These are phyloP conservation scores for Chrysoporthe austroafricana DNA, from an alignment of 2,329 filamentous ascomycete genomes.

Conservation along the genomic window DNA sequence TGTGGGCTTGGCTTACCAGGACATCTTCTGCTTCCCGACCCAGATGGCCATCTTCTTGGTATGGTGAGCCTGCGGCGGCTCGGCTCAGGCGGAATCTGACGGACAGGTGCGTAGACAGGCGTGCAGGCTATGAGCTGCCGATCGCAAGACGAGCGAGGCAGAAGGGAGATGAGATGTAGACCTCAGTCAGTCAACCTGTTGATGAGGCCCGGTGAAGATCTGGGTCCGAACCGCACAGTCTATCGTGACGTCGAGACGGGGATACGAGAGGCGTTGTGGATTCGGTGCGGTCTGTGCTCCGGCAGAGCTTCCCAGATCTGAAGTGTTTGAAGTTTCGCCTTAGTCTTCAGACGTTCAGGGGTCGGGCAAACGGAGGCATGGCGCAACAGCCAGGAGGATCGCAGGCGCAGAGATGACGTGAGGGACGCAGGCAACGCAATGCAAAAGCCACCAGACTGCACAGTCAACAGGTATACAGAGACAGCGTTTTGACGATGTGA, in stretches of 20 bases:
- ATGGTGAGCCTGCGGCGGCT: conserved; percentile 20
- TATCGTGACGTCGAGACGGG: neutral
- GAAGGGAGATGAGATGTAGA: neutral
- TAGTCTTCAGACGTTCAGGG: conserved; percentile 11
- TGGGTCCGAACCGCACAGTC: neutral
- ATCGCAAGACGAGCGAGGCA: too few species aligned
- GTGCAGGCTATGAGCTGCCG: neutral
- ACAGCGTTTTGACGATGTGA: neutral
- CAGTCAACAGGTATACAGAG: neutral
- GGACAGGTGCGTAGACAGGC: neutral
- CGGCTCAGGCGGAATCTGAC: conserved; percentile 14
- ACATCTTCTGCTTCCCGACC: conserved; percentile 30
- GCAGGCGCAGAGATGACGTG: neutral
- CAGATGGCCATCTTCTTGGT: conserved; percentile 27
- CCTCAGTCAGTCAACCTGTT: neutral
- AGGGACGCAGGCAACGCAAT: neutral
- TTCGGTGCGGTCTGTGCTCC: conserved; percentile 9
- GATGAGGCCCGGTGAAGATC: neutral
- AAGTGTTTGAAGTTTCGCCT: conserved; percentile 26
- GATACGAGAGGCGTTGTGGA: neutral
- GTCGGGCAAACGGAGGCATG: neutral
- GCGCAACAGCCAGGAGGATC: neutral
- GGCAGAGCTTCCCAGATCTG: conserved; percentile 8
- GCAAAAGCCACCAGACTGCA: too few species aligned
- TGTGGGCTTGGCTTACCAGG: conserved; percentile 22